Base-by-base conservation (phyloP, 176 grass and related monocot genomes). In the Aechmea fasciata region DNA sequence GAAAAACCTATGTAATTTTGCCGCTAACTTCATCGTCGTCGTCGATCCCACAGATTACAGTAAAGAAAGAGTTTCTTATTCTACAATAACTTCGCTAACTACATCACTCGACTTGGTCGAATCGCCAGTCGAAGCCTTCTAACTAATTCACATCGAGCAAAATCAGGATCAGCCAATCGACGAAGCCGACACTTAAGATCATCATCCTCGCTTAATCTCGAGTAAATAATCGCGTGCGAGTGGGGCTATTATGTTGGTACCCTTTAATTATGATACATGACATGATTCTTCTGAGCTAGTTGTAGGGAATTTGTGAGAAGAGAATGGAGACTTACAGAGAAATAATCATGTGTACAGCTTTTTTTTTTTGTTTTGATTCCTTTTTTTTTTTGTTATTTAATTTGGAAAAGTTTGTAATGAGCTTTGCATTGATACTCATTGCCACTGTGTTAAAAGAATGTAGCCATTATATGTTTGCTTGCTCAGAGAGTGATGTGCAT, bases 1-100 rank as follows among this genome's bases (percentile, higher is more conserved):
- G 67, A 79, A 66, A 86, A 19, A 67, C 3, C 19, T 23, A 83
- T 70, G 74, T 62, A 71, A 53, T 93, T 89, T 93, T 89, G 83
- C 71, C 50, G 65, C 83, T 79, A 89, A 89, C 67, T 41, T 41
- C 33, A 41, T 7, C 4, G 4, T 1, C 33, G 33, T 41, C 49
- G 65, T 74, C 48, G 24, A 49, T 57, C 47, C 71, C 29, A 52
- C 75, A 15, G n/a, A 22, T 53, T 49, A 49, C 51, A 15, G 20
- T 67, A 78, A 41, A 75, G 29, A 23, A 69, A 83, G 18, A 74
- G 71, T 53, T 69, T 41, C 25, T 26, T 14, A 52, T 48, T 64
- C 48, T 63, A 28, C 71, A 79, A 80, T 24, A 64, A 52, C 69
- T 81, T 4, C 65, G 28, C 76, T 77, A 75, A 78, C 67, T 49